These are phyloP conservation scores for Talaromyces trachyspermus DNA, from an alignment of 495 filamentous ascomycete genomes.

Conservation along the genomic window DNA sequence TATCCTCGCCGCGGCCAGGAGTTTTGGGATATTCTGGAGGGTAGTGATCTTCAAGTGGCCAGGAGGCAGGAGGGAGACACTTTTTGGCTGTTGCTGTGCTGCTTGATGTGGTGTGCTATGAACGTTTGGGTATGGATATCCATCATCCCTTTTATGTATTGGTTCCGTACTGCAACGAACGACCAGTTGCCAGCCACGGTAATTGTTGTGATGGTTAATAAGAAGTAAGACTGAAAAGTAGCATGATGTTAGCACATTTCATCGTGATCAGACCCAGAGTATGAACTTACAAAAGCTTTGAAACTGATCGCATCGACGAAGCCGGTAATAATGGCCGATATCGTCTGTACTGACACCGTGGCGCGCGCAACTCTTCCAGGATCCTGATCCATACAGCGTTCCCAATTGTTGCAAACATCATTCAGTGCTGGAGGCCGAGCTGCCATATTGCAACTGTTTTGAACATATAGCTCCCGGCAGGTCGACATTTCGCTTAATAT, in stretches of 20 bases:
- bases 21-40: constrained; percentile 64
- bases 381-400: constrained; percentile 75
- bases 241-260: constrained; percentile 17
- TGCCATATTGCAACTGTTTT: constrained; percentile 62
- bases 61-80: constrained; percentile 70
- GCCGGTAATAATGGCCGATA: constrained; percentile 71
- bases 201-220: constrained; percentile 35
- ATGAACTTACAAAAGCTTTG: constrained; percentile 57
- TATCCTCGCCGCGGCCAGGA: neutral
- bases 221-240: constrained; percentile 29
- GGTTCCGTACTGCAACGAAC: constrained; percentile 36
- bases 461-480: constrained; percentile 61
- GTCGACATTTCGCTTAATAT: constrained; percentile 64
- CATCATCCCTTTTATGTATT: constrained; percentile 29
- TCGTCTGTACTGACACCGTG: constrained; percentile 63
- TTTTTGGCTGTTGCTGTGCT: constrained; percentile 19
- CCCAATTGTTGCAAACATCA: constrained; percentile 68
- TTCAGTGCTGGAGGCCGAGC: constrained; percentile 66
- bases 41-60: constrained; percentile 74
- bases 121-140: constrained; percentile 16
- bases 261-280: neutral
- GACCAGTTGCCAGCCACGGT: constrained; percentile 42
- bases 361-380: constrained; percentile 58
- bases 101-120: constrained; percentile 18
- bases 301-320: constrained; percentile 66